Percentiles rank a stretch among this genome's conserved stretches.
phyloP scores from a whole-genome alignment of 176 grass and related monocot species.

The Carex parvula region DNA sequence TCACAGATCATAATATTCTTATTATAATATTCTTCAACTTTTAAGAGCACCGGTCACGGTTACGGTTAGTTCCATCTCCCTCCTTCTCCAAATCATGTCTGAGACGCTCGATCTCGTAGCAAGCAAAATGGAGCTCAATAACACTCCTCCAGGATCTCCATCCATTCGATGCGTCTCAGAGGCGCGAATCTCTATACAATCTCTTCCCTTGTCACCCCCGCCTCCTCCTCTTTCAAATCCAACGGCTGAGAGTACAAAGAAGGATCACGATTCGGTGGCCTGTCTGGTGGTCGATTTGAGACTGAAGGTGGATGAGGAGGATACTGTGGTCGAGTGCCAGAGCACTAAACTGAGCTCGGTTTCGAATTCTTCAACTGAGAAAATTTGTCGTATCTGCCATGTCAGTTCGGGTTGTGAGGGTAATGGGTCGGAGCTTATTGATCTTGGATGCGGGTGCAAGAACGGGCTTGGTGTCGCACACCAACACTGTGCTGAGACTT shows the following conservation, averaged over 20 bases:
- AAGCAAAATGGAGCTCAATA: neutral
- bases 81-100: neutral
- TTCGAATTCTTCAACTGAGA: neutral
- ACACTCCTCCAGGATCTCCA: neutral
- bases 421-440: slow-evolving; percentile 41
- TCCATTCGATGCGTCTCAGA: neutral
- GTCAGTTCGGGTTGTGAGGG: slow-evolving; percentile 25
- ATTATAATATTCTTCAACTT: neutral
- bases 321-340: neutral
- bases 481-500: slow-evolving; percentile 66
- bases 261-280: neutral
- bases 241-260: neutral
- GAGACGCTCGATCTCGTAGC: neutral
- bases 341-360: neutral
- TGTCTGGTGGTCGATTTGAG: neutral
- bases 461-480: slow-evolving; percentile 54
- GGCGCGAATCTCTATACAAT: neutral
- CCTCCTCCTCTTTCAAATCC: neutral
- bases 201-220: neutral
- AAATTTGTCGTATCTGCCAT: slow-evolving; percentile 73
- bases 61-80: neutral
- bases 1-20: neutral
- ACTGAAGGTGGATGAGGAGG: neutral
- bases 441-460: slow-evolving; percentile 64
- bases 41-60: neutral